These are phyloP conservation scores for Suillus fuscotomentosus DNA, from an alignment of 768 basidiomycete species.

Conservation along the genomic window DNA sequence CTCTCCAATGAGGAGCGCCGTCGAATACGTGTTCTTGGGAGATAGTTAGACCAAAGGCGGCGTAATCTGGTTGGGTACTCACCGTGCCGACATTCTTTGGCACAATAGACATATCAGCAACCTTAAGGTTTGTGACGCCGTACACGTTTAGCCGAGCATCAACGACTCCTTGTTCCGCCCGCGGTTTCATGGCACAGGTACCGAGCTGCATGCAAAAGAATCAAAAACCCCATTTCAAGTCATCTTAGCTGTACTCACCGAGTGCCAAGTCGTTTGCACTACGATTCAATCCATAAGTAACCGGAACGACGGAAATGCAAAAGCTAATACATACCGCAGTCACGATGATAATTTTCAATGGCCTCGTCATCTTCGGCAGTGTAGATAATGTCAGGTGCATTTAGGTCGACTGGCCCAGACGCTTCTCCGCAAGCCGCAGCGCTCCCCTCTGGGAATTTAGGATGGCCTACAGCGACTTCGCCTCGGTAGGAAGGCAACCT, in stretches of 20 bases:
- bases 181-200: conserved; percentile 63
- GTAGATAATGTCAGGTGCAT: conserved; percentile 40
- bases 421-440: conserved; percentile 9
- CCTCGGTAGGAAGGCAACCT: conserved; percentile 35
- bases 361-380: conserved; percentile 34
- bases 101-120: conserved; percentile 32
- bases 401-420: conserved; percentile 31
- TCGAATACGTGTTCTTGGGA: conserved; percentile 37
- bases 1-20: conserved; percentile 46
- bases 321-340: conserved; percentile 25
- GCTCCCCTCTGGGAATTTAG: conserved; percentile 30
- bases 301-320: background rate
- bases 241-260: conserved; percentile 26
- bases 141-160: conserved; percentile 60
- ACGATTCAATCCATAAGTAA: background rate
- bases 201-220: conserved; percentile 42
- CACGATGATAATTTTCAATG: conserved; percentile 29
- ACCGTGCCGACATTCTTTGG: conserved; percentile 35
- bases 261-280: conserved; percentile 48
- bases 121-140: conserved; percentile 36
- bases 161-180: conserved; percentile 55
- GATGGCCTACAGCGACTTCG: conserved; percentile 35
- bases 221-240: conserved; percentile 9
- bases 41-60: background rate
- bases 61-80: background rate